Conservation (phyloP, 345 rosid species). For the Arabis alpina region DNA sequence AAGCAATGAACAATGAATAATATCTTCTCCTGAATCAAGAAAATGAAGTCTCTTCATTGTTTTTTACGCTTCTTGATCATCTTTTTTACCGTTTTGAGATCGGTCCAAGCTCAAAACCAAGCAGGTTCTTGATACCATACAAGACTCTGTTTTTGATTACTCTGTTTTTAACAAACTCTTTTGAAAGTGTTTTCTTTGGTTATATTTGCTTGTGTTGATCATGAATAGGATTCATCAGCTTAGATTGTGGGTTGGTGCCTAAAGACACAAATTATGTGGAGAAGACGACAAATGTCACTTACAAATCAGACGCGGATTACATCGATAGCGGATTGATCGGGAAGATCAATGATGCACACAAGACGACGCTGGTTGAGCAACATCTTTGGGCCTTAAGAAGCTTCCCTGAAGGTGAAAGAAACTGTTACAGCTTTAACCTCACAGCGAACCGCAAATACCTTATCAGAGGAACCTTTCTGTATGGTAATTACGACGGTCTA, state of each 20-base stretch:
- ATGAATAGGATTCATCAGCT: conserved; percentile 52
- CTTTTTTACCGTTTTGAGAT: not conserved
- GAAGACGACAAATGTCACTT: conserved; percentile 29
- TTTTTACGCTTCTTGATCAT: conserved; percentile 15
- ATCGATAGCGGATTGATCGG: conserved; percentile 36
- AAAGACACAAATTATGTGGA: conserved; percentile 34
- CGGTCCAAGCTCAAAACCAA: conserved; percentile 38
- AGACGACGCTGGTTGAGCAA: not conserved
- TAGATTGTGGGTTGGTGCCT: conserved; percentile 51
- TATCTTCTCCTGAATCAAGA: conserved; percentile 24
- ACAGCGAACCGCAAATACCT: conserved; percentile 43
- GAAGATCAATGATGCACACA: conserved; percentile 27
- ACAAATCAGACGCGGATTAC: conserved; percentile 45
- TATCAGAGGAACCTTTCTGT: conserved; percentile 44
- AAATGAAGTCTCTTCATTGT: conserved; percentile 28
- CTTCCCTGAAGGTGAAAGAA: conserved; percentile 50
- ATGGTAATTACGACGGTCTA: conserved; percentile 53
- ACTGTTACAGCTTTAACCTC: conserved; percentile 45
- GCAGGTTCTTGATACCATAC: conserved; percentile 28
- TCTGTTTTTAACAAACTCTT: too few relatives aligned
- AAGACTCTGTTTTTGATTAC: not conserved
- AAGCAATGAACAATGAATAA: conserved; percentile 16
- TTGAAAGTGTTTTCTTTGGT: not conserved
- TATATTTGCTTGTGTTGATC: conserved; percentile 1
- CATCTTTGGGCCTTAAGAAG: conserved; percentile 32